A percentile compares a stretch with the other conserved stretches of the same genome.
Evolutionary conservation across 2,329 filamentous ascomycete genomes (phyloP).

Genomic region (Aspergillus candidus): DNA sequence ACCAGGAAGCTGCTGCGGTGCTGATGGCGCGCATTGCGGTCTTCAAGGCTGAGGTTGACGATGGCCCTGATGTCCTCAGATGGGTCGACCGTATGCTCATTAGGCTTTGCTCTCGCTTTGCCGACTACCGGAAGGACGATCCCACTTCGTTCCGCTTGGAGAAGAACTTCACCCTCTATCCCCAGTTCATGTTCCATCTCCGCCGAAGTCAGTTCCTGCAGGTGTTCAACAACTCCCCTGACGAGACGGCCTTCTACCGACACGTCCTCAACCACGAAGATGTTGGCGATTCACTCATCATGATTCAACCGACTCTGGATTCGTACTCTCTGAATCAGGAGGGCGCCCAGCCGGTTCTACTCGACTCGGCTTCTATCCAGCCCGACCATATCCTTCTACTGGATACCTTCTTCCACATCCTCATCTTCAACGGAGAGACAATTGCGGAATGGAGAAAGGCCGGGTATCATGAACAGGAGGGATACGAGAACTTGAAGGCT

Average conservation of each 20-base stretch:
- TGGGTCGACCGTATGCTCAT: conserved; percentile 99
- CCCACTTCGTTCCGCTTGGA: conserved; percentile 93
- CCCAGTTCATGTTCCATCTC: conserved; percentile 99
- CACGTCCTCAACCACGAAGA: conserved; percentile 97
- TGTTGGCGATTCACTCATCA: conserved; percentile 90
- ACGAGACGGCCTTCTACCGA: conserved; percentile 98
- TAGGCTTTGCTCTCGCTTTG: conserved; percentile 88
- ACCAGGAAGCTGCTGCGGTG: conserved; percentile 94
- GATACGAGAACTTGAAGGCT: conserved; percentile 90
- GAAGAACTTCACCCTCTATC: conserved; percentile 98
- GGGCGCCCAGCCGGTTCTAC: conserved; percentile 81
- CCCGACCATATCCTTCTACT: conserved; percentile 87
- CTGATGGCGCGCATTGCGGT: conserved; percentile 99
- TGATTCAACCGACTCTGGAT: conserved; percentile 97
- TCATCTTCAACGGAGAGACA: conserved; percentile 98
- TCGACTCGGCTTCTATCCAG: conserved; percentile 95
- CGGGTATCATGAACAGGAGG: conserved; percentile 95
- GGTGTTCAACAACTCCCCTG: conserved; percentile 98
- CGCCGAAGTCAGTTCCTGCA: conserved; percentile 95
- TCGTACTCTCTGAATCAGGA: conserved; percentile 97
- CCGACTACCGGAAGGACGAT: conserved; percentile 96
- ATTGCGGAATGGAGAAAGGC: conserved; percentile 97
- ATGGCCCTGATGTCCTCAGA: conserved; percentile 93
- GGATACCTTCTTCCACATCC: conserved; percentile 98
- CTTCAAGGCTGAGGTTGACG: conserved; percentile 97